Evolutionary conservation across 768 basidiomycete species (phyloP).

Genomic region (Hypholoma fasciculare): DNA sequence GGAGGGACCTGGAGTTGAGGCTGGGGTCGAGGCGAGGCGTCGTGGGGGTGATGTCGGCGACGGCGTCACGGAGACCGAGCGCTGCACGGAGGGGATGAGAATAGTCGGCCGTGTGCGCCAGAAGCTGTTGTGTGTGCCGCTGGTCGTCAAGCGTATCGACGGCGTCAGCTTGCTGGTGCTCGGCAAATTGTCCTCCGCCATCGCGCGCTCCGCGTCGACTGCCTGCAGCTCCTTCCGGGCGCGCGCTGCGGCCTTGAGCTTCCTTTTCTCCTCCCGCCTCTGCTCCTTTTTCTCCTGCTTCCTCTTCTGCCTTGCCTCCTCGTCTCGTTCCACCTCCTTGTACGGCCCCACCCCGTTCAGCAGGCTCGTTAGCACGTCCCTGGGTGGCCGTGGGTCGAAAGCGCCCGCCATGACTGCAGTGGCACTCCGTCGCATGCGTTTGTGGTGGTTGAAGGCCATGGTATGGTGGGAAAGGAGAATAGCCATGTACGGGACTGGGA

Average conservation of each 20-base stretch:
- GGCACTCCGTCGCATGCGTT: conserved; percentile 60
- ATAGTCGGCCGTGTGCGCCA: conserved; percentile 75
- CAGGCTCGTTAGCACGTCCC: conserved; percentile 79
- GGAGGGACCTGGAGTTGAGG: conserved; percentile 75
- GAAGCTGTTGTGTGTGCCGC: conserved; percentile 46
- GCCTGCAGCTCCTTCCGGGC: conserved; percentile 31
- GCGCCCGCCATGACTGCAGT: conserved; percentile 75
- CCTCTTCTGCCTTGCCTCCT: conserved; percentile 53
- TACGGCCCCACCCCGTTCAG: conserved; percentile 75
- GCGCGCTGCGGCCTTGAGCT: conserved; percentile 30
- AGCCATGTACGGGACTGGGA: conserved; percentile 27
- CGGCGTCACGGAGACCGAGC: conserved; percentile 75
- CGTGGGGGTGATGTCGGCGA: conserved; percentile 54
- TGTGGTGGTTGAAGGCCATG: conserved; percentile 31
- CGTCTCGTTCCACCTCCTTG: conserved; percentile 60
- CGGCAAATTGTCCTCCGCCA: conserved; percentile 23
- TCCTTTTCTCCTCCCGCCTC: conserved; percentile 48
- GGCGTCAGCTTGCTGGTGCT: conserved; percentile 28
- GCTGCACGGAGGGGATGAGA: conserved; percentile 67
- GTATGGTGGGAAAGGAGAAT: conserved; percentile 22
- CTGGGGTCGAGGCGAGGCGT: conserved; percentile 55
- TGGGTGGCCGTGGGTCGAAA: conserved; percentile 65
- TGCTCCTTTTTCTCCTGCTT: conserved; percentile 57
- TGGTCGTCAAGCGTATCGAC: conserved; percentile 24
- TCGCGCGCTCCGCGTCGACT: conserved; percentile 25